phyloP scores from a whole-genome alignment of 305 asterid species.

The Rubia peregrina region DNA sequence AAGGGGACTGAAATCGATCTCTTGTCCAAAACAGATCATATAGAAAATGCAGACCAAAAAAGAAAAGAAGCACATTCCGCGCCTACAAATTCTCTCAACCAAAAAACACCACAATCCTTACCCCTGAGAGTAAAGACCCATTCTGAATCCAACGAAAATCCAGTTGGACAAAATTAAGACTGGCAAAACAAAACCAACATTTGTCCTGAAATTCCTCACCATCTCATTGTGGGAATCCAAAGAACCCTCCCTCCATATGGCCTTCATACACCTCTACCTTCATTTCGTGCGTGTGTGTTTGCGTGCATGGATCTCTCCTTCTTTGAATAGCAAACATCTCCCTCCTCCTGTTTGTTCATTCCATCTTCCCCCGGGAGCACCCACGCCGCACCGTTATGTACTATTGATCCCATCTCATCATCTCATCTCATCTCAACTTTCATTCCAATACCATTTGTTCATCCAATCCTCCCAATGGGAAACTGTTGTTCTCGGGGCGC shows the following conservation, averaged over 20 bases:
- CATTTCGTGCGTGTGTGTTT: not conserved
- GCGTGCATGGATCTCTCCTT: constrained; percentile 13
- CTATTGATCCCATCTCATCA: not conserved
- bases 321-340: constrained; percentile 14
- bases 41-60: constrained; percentile 1
- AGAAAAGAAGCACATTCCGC: not conserved
- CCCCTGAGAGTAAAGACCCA: not conserved
- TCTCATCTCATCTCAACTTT: not conserved
- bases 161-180: constrained; percentile 1
- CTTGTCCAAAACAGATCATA: no score
- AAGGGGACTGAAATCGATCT: no score
- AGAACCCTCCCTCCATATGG: constrained; percentile 2
- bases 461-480: constrained; percentile 37
- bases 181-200: not conserved
- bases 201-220: constrained; percentile 22
- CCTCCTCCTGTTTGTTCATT: not conserved
- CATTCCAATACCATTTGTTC: not conserved
- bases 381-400: not conserved
- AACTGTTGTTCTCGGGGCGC: constrained; percentile 51
- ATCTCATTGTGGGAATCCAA: constrained; percentile 17
- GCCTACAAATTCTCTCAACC: constrained; percentile 14
- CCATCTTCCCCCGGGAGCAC: constrained; percentile 5
- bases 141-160: constrained; percentile 2
- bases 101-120: not conserved
- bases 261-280: constrained; percentile 9